Base-by-base conservation (phyloP, 2,329 filamentous ascomycete species). In the Neofusicoccum laricinum region DNA sequence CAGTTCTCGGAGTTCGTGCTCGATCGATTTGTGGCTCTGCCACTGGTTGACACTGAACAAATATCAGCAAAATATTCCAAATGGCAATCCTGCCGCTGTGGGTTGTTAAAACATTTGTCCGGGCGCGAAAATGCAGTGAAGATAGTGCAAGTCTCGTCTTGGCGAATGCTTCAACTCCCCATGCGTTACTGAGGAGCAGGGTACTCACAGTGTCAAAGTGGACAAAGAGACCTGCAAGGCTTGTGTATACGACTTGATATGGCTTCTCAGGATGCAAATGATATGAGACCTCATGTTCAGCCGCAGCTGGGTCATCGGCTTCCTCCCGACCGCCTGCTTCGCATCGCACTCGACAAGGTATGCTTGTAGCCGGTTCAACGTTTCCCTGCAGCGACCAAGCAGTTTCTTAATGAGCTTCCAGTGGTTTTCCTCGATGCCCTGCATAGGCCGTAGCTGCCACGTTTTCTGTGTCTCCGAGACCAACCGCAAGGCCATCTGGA, bases 201-300 rank as follows among this genome's bases (percentile, higher is more conserved):
- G 11, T 25, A 49, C 58, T 61, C 40, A 61, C 58, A 64, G 36
- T 6, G 45, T 58, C 25, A 64, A 17, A 21, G 51, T 55, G 15
- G 50, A 53, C 43, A 64, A 8, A 12, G 51, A 64, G 1, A 64
- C 50, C n/a, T 64, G 62, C 32, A 64, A 53, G 30, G 62, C 62
- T 15, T 58, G 62, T 7, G 62, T 64, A 17, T 64, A 57, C 15
- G 62, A 64, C 41, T 64, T 64, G 17, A 64, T 48, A 11, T 64
- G 51, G 11, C 51, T 57, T 34, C 62, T 48, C 32, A 64, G 21
- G n/a, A 58, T 64, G n/a, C 34, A 40, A 32, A 64, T 48, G 15
- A 53, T 57, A 19, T 64, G 62, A 11, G 62, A 64, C 17, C 34
- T 57, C 62, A 64, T 64, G 15, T 64, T 57, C 25, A 64, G 51